Evolutionary conservation across 768 basidiomycete species (phyloP).

Genomic region (Phanerodontia chrysosporium): DNA sequence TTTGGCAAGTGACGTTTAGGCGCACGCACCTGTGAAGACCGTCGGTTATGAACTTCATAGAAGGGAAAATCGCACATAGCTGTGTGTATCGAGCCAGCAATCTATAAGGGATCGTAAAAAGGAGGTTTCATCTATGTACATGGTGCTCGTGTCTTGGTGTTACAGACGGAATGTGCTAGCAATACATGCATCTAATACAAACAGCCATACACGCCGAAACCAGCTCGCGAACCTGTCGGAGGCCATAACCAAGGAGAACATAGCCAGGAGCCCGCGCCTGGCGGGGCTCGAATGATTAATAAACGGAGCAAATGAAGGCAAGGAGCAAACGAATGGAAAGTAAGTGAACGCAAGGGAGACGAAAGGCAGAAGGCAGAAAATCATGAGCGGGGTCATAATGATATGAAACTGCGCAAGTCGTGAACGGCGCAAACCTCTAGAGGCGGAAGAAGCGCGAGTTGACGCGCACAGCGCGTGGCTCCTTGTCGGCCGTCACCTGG

Average conservation of each 20-base stretch:
- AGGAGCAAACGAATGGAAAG: no score
- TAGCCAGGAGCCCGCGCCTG: not conserved
- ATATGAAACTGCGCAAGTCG: not conserved
- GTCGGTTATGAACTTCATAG: not conserved
- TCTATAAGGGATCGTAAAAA: not conserved
- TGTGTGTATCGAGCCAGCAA: not conserved
- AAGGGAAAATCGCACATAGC: not conserved
- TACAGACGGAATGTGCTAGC: not conserved
- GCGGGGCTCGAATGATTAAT: not conserved
- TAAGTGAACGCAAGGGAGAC: no score
- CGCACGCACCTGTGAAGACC: not conserved
- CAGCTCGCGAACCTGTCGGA: not conserved
- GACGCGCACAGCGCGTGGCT: slow-evolving; percentile 1
- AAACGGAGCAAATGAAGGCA: not conserved
- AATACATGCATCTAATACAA: not conserved
- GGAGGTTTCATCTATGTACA: not conserved
- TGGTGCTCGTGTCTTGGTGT: not conserved
- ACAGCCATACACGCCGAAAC: not conserved
- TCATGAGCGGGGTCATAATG: not conserved
- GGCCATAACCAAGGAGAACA: not conserved
- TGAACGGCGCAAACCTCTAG: not conserved
- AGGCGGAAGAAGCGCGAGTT: slow-evolving; percentile 21
- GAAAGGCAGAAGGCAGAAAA: not conserved
- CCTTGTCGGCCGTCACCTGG: slow-evolving; percentile 1
- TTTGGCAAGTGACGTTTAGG: not conserved